These are phyloP conservation scores for Calendula officinalis DNA, from an alignment of 129 eudicot genomes.

Conservation along the genomic window DNA sequence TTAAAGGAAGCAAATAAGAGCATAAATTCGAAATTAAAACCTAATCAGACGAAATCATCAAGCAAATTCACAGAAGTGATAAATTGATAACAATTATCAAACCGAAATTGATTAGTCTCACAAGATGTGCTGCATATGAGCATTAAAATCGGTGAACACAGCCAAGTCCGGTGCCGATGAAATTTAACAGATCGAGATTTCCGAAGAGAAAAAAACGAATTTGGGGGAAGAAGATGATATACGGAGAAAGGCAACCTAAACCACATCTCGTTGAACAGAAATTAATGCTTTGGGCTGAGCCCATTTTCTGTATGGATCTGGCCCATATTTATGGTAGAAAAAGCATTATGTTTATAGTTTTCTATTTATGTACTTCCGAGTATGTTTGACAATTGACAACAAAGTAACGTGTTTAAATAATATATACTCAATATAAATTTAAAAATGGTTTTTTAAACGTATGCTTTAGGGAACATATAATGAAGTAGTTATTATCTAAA, in stretches of 20 bases:
- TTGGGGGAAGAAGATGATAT: slow-evolving; percentile 12
- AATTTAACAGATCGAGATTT: slow-evolving; percentile 25
- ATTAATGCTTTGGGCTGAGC: background rate
- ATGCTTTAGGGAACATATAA: too few species aligned
- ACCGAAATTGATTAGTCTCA: slow-evolving; percentile 7
- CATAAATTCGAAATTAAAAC: background rate
- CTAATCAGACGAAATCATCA: slow-evolving; percentile 2
- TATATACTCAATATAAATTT: too few species aligned
- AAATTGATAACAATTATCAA: background rate
- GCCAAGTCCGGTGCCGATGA: slow-evolving; percentile 3
- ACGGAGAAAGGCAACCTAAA: slow-evolving; percentile 9
- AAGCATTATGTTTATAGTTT: too few species aligned
- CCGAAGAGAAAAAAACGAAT: background rate
- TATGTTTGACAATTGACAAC: too few species aligned
- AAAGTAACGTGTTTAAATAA: too few species aligned
- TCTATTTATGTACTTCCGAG: too few species aligned
- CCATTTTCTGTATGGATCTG: background rate
- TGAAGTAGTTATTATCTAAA: too few species aligned
- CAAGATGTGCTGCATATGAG: slow-evolving; percentile 2
- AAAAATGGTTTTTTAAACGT: too few species aligned
- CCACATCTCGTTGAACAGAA: background rate
- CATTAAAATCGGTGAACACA: background rate
- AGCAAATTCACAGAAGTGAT: background rate
- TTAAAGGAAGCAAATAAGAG: background rate
- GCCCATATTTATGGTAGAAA: background rate